Evolutionary conservation across 129 eudicot species (phyloP), one percentile per base, ranked within the genome.

Genomic region (Cynara cardunculus): DNA sequence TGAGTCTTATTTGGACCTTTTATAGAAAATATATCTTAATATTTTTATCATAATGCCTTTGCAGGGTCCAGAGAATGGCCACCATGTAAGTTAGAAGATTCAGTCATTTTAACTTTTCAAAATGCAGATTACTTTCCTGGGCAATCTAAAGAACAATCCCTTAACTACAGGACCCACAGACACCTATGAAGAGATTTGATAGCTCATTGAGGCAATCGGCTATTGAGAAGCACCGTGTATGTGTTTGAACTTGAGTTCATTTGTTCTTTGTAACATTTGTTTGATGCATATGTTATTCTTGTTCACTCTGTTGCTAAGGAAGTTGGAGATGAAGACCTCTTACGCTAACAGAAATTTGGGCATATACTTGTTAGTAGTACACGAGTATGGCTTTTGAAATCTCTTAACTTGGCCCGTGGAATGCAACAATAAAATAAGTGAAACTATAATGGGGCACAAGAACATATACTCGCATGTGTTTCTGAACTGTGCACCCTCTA

Each of bases 191-290:
- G 87, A 88, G 87, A 72, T 91, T 82, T 81, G 88, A 88, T 78
- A 81, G 77, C 79, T 75, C 76, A 56, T 19, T 89, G 74, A 86
- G 88, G 84, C 87, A 83, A 87, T 91, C 94, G 37, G 79, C 34
- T 25, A 22, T 79, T 67, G 96, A 91, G 62, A 90, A 85, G 76
- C 96, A 90, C 19, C 96, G 91, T 72, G 97, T 93, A 89, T 59
- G 96, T 86, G 74, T 44, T 77, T 84, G 44, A 75, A 79, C 69
- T 68, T 72, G 79, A 18, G 49, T 41, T 74, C 70, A 21, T 81
- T 72, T 32, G 8, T 41, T 72, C 3, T 72, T 18, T 72, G 59
- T 72, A 72, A 72, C 5, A 72, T 13, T 72, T 56, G 22, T 56
- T 18, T 56, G 65, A 56, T 18, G 22, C 62, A 18, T 53, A 53